Percentiles rank a stretch among this genome's conserved stretches.
Evolutionary conservation across 768 basidiomycete species (phyloP).

Genomic region (Xerocomus brunneocitrinus): DNA sequence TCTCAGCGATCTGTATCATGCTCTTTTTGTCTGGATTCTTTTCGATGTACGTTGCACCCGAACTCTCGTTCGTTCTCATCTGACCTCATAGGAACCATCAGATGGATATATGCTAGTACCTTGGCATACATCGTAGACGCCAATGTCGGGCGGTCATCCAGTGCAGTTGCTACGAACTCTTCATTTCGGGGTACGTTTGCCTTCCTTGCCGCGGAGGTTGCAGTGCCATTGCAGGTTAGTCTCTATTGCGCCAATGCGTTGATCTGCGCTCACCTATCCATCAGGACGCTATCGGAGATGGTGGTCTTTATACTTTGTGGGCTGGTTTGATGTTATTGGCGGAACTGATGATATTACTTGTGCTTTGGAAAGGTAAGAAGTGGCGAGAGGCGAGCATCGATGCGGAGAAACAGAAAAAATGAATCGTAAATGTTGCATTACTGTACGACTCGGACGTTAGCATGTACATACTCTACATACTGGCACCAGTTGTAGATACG

Average conservation of each 20-base stretch:
- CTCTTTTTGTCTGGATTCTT: slow-evolving; percentile 75
- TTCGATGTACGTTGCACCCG: slow-evolving; percentile 49
- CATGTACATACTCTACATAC: too few species aligned
- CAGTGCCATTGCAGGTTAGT: slow-evolving; percentile 60
- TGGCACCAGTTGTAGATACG: too few species aligned
- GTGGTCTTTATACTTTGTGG: slow-evolving; percentile 73
- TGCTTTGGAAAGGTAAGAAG: slow-evolving; percentile 52
- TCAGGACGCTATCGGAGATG: slow-evolving; percentile 72
- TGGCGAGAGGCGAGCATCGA: slow-evolving; percentile 56
- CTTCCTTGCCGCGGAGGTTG: slow-evolving; percentile 68
- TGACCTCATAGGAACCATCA: slow-evolving; percentile 16
- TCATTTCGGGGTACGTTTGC: slow-evolving; percentile 66
- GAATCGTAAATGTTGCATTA: neutral
- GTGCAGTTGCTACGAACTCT: slow-evolving; percentile 72
- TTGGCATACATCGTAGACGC: slow-evolving; percentile 87
- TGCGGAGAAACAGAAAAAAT: slow-evolving; percentile 31
- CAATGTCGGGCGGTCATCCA: slow-evolving; percentile 75
- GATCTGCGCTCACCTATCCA: neutral
- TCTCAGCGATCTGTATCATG: slow-evolving; percentile 67
- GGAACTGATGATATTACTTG: slow-evolving; percentile 53
- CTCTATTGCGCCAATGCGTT: neutral
- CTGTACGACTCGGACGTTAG: too few species aligned
- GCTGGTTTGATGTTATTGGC: slow-evolving; percentile 51
- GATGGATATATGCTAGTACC: slow-evolving; percentile 63
- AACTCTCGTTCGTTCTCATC: neutral